phyloP scores from a whole-genome alignment of 2,329 filamentous ascomycete genomes.

The Fusarium sp. region DNA sequence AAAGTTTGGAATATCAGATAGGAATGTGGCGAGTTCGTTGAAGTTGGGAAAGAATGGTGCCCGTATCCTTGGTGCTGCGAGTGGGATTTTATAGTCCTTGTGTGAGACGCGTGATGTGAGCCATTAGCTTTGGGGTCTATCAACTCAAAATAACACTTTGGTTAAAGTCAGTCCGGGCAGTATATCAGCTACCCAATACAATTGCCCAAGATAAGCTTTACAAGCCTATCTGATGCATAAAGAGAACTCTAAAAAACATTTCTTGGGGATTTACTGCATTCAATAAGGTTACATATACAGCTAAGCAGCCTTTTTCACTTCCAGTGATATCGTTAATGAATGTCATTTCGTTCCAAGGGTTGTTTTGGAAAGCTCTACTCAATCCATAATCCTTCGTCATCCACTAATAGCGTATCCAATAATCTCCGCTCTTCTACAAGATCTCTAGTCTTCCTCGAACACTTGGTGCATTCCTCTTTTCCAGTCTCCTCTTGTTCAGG shows the following conservation, averaged over 20 bases:
- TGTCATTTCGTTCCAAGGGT: too few species aligned
- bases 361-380: neutral
- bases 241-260: too few species aligned
- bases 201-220: too few species aligned
- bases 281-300: neutral
- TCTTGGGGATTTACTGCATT: rapidly evolving
- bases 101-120: too few species aligned
- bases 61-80: rapidly evolving
- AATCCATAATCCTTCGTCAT: neutral
- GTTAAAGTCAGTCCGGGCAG: too few species aligned
- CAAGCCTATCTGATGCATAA: too few species aligned
- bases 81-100: rapidly evolving
- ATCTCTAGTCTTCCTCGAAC: neutral
- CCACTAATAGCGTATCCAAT: neutral
- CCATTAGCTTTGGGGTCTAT: too few species aligned
- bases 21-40: neutral
- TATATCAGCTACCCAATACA: too few species aligned
- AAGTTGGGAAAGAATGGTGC: too few species aligned
- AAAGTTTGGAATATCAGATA: too few species aligned
- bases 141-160: too few species aligned
- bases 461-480: neutral
- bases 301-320: rapidly evolving
- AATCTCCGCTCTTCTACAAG: neutral
- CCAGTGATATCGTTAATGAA: too few species aligned
- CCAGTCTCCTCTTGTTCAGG: rapidly evolving